Evolutionary conservation across 2,329 filamentous ascomycete species (phyloP).

Genomic region (Dissoconium aciculare): DNA sequence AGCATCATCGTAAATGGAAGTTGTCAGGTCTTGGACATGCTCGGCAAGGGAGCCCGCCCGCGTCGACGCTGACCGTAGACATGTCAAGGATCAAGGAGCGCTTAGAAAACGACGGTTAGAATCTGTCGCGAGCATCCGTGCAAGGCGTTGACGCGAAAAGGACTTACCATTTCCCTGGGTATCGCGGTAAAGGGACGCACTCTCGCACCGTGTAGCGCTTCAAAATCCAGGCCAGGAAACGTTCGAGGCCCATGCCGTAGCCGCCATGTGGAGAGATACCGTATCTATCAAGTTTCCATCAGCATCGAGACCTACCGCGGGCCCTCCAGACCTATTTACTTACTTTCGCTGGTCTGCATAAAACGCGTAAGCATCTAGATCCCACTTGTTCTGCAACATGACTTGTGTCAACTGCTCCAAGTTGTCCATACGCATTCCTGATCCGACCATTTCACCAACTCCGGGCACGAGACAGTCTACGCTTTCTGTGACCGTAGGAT

Average conservation of each 20-base stretch:
- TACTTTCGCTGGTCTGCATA: conserved; percentile 67
- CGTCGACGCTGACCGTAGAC: no score
- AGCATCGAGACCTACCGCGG: no score
- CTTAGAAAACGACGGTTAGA: no score
- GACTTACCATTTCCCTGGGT: conserved; percentile 68
- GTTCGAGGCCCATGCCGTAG: conserved; percentile 83
- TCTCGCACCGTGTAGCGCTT: conserved; percentile 51
- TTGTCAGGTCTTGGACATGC: no score
- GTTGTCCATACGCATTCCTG: conserved; percentile 88
- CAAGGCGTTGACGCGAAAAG: no score
- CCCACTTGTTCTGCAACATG: conserved; percentile 75
- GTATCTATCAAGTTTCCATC: no score
- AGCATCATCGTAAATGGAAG: no score
- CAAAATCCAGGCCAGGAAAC: conserved; percentile 55
- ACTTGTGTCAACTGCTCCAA: conserved; percentile 80
- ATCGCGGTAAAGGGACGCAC: conserved; percentile 63
- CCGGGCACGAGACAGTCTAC: conserved; percentile 83
- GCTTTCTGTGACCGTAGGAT: conserved; percentile 75
- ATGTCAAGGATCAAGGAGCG: no score
- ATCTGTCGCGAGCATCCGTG: no score
- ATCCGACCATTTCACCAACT: conserved; percentile 82
- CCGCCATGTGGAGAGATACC: conserved; percentile 84
- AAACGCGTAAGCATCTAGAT: conserved; percentile 84
- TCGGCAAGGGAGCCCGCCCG: no score
- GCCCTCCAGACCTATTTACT: no score